A percentile compares a stretch with the other conserved stretches of the same genome.
phyloP scores from a whole-genome alignment of 129 eudicot species.

The Deinandra increscens region DNA sequence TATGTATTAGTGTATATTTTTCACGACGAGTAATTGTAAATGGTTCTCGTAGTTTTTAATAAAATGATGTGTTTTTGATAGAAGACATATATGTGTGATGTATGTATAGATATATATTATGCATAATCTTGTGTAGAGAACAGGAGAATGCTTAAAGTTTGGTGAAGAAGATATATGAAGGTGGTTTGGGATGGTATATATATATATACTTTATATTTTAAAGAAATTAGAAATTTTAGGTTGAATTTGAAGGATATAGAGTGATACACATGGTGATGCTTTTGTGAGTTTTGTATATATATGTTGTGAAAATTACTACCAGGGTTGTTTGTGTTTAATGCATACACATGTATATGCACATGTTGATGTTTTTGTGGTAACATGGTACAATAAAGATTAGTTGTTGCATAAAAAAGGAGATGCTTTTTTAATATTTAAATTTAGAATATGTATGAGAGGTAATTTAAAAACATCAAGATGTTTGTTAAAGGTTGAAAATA shows the following conservation, averaged over 20 bases:
- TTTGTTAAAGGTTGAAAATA: not conserved
- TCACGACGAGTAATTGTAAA: too few relatives aligned
- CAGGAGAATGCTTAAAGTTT: conserved; percentile 15
- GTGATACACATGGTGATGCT: conserved; percentile 16
- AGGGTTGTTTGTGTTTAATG: conserved; percentile 7
- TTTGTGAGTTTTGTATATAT: conserved; percentile 22
- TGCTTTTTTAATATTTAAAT: not conserved
- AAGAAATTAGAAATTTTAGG: not conserved
- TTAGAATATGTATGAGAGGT: not conserved
- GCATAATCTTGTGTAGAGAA: conserved; percentile 18
- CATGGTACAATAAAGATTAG: not conserved
- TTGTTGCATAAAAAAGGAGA: not conserved
- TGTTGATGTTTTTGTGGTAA: conserved; percentile 5
- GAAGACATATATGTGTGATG: too few relatives aligned
- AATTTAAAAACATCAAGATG: not conserved
- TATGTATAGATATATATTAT: too few relatives aligned
- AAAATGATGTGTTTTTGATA: too few relatives aligned
- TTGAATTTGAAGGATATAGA: not conserved
- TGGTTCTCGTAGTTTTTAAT: too few relatives aligned
- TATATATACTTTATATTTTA: not conserved
- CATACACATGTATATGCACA: not conserved
- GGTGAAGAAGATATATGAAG: conserved; percentile 14
- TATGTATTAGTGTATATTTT: too few relatives aligned
- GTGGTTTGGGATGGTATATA: conserved; percentile 8
- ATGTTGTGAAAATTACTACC: not conserved